Evolutionary conservation across 495 filamentous ascomycete species (phyloP).

Genomic region (Penicillium herquei): DNA sequence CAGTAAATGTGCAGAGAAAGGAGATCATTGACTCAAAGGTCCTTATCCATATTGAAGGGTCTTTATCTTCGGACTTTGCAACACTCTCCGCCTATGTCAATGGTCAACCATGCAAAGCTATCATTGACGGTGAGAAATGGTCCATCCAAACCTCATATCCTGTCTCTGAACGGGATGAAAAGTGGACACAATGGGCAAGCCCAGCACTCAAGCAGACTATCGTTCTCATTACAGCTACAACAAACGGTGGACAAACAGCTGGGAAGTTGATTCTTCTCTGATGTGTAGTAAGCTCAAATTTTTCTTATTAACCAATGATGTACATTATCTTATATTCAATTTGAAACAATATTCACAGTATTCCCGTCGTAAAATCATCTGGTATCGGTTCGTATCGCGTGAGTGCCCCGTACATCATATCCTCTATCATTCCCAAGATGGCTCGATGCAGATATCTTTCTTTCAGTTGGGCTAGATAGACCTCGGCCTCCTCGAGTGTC

Average conservation of each 20-base stretch:
- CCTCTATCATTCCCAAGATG: slow-evolving; percentile 34
- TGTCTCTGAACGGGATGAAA: slow-evolving; percentile 23
- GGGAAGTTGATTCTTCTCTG: slow-evolving; percentile 30
- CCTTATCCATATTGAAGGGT: slow-evolving; percentile 19
- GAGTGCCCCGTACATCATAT: slow-evolving; percentile 25
- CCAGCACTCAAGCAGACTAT: slow-evolving; percentile 32
- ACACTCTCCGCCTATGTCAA: slow-evolving; percentile 26
- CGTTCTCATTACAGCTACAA: slow-evolving; percentile 21
- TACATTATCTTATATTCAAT: background rate
- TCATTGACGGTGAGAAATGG: slow-evolving; percentile 17
- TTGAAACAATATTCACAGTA: background rate
- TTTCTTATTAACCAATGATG: background rate
- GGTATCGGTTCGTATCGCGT: slow-evolving; percentile 6
- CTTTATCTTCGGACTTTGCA: background rate
- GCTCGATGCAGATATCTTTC: slow-evolving; percentile 29
- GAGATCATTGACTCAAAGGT: slow-evolving; percentile 19
- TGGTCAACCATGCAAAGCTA: slow-evolving; percentile 21
- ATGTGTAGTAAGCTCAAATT: background rate
- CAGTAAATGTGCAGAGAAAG: slow-evolving; percentile 22
- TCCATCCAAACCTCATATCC: slow-evolving; percentile 21
- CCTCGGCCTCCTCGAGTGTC: slow-evolving; percentile 18
- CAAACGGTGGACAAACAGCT: slow-evolving; percentile 10
- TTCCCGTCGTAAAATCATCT: slow-evolving; percentile 11
- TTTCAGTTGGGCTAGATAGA: slow-evolving; percentile 23
- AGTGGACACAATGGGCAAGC: slow-evolving; percentile 31